These are phyloP conservation scores for Pseudopithomyces maydicus DNA, from an alignment of 2,329 filamentous ascomycete species.

Conservation along the genomic window DNA sequence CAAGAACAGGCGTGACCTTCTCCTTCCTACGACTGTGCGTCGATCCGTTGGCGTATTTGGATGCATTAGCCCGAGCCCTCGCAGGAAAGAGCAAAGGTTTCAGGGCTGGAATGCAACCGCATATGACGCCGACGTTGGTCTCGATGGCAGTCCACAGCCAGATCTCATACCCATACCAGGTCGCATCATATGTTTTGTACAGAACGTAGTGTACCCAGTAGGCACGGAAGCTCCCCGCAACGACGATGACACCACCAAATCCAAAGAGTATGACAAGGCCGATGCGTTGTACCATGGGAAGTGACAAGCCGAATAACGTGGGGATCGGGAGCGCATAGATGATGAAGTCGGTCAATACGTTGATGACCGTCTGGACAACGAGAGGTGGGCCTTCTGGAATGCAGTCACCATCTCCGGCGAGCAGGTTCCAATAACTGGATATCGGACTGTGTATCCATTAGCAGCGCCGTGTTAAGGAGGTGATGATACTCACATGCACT, in stretches of 20 bases:
- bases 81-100: constrained; percentile 47
- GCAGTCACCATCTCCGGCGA: constrained; percentile 45
- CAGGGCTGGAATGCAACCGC: constrained; percentile 51
- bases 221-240: constrained; percentile 52
- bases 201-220: constrained; percentile 55
- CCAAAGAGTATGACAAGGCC: constrained; percentile 51
- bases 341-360: constrained; percentile 53
- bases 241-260: constrained; percentile 52
- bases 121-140: constrained; percentile 51
- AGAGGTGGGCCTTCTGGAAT: constrained; percentile 53
- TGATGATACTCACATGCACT: constrained; percentile 40
- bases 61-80: constrained; percentile 35
- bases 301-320: constrained; percentile 51
- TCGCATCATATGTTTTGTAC: constrained; percentile 52
- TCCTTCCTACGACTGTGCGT: constrained; percentile 36
- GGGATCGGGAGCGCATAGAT: constrained; percentile 54
- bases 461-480: constrained; percentile 1
- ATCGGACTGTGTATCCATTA: constrained; percentile 47
- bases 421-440: constrained; percentile 51
- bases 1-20: constrained; percentile 37
- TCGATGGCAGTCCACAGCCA: constrained; percentile 53
- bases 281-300: constrained; percentile 51
- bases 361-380: constrained; percentile 49
- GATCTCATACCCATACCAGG: constrained; percentile 51
- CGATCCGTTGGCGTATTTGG: constrained; percentile 37